These are phyloP conservation scores for Kitagawia praeruptora DNA, from an alignment of 129 eudicot species.

Conservation along the genomic window DNA sequence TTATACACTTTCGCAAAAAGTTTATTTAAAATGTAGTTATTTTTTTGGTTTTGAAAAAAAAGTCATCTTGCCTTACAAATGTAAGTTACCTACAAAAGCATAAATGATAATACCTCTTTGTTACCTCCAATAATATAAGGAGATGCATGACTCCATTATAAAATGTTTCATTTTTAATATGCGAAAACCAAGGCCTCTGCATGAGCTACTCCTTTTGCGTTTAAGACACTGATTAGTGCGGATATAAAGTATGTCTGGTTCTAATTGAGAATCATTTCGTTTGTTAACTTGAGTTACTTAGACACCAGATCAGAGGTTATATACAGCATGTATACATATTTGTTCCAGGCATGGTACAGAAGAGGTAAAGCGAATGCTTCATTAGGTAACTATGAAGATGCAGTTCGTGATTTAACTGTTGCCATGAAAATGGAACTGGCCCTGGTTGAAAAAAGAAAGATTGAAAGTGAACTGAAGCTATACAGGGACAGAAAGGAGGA, in stretches of 20 bases:
- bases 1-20: not conserved
- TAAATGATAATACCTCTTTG: not conserved
- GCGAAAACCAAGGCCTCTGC: not conserved
- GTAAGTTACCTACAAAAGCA: not conserved
- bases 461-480: constrained; percentile 49
- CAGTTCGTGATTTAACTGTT: constrained; percentile 54
- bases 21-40: not conserved
- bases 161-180: not conserved
- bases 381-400: constrained; percentile 53
- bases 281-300: not conserved
- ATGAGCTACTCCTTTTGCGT: not conserved
- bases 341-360: constrained; percentile 84
- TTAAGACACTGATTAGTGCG: not conserved
- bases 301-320: constrained; percentile 1
- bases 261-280: not conserved
- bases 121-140: not conserved
- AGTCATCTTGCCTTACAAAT: not conserved
- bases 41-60: not conserved
- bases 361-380: constrained; percentile 79
- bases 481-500: constrained; percentile 25
- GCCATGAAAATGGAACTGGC: constrained; percentile 54
- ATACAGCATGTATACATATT: constrained; percentile 1
- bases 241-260: not conserved
- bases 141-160: not conserved
- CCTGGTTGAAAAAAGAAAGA: constrained; percentile 59